Base-by-base conservation (phyloP, 805 yeast genomes). In the Grigorovia humatica region DNA sequence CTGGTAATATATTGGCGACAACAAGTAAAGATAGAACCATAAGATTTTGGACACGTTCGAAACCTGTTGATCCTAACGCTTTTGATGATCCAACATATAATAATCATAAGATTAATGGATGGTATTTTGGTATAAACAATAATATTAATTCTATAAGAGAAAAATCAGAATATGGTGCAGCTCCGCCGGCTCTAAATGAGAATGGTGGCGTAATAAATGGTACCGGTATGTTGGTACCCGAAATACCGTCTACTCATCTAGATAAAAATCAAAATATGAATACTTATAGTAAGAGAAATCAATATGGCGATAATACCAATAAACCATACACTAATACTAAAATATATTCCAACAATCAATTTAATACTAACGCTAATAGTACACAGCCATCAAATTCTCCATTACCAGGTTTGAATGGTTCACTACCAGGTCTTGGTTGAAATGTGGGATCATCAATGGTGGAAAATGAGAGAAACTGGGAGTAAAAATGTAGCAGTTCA, bases 21-120 rank as follows among this genome's bases (percentile, higher is more conserved):
- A 98, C 96, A 0, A 91, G 97, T 18, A 88, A 93, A 52, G 99
- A 93, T 67, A 80, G 93, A 63, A 81, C 95, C 5, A 87, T 95
- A 23, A 71, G 97, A 51, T 87, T 95, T 69, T 93, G 99, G 99
- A 81, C 90, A 32, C 75, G 99, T 49, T 85, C 95, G 1, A 76
- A 95, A 63, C 96, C 97, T 1, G 84, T 83, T 58, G 99, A 93
- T 70, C 85, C 88, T 0, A 79, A 78, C 62, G 85, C 87, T 2
- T 88, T 80, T 70, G 80, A 82, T 57, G 96, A 88, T 65, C 85
- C 88, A 15, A 81, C 88, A 52, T 88, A 89, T 68, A 83, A 88
- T 17, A 75, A 79, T 64, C 79, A 78, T 44, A 79, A 79, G 57
- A 71, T 70, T 48, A 81, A 79, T 42, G 81, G 82, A 6, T 79